Evolutionary conservation across 441 rosid species (phyloP), one percentile per base, ranked within the genome.

Genomic region (Gossypium schwendimanii): DNA sequence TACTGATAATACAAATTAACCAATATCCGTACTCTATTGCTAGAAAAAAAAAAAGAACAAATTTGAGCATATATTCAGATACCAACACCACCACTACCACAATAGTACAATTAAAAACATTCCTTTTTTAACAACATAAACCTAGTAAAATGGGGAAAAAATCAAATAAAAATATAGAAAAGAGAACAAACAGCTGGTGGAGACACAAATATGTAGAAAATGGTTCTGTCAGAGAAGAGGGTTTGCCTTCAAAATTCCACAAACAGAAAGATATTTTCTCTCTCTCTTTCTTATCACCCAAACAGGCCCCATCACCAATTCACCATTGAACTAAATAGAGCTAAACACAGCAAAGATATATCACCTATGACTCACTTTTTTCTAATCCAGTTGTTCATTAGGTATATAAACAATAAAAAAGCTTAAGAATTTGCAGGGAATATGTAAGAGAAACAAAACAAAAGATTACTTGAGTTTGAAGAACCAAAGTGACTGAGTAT

Each of bases 211-310:
- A 4, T 31, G 6, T 31, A 31, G 6, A 31, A 31, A 4, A 31
- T 31, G 85, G 80, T 82, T 80, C 75, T 76, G 76, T 72, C 71
- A 72, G 71, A 74, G 73, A 76, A 73, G 73, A 73, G 80, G 82
- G 80, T 62, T 53, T 41, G 73, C 82, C 79, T 69, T 74, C 33
- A 73, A 70, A 68, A 71, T 68, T 76, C 71, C 72, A 72, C 55
- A 70, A 12, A 49, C 11, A 44, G 50, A 33, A 59, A 71, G 71
- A 78, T 75, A 69, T 69, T 60, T 3, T 28, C 3, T 41, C 9
- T 8, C 44, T 8, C 57, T 49, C 41, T 50, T 39, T 67, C 0
- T 41, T 10, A 18, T 20, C 26, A 55, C 60, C 28, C 60, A 55
- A 18, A 18, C 3, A 18, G 10, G 24, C 58, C 33, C 14, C 33